These are phyloP conservation scores for Pleurotus eryngii DNA, from an alignment of 768 basidiomycete genomes.

Conservation along the genomic window DNA sequence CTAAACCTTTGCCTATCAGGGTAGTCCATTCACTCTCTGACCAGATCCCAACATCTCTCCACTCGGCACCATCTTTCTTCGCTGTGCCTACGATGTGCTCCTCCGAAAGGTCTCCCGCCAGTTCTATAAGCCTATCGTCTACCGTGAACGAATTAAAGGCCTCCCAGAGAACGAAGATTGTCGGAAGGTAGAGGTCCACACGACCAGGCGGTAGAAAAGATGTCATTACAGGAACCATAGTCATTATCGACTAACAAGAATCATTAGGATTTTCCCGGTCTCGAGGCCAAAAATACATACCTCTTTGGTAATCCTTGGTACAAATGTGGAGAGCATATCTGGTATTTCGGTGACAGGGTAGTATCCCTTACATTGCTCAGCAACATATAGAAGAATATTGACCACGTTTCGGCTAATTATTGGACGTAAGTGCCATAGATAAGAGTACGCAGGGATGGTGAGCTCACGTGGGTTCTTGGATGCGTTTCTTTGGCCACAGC, in stretches of 20 bases:
- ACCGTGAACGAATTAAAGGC: constrained; percentile 71
- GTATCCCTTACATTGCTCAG: constrained; percentile 70
- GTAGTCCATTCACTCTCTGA: constrained; percentile 79
- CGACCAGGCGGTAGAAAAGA: constrained; percentile 74
- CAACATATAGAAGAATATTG: constrained; percentile 71
- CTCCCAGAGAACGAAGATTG: constrained; percentile 75
- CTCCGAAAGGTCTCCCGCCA: constrained; percentile 67
- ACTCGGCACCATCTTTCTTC: constrained; percentile 51
- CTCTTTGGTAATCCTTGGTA: constrained; percentile 69
- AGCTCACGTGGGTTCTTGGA: constrained; percentile 55
- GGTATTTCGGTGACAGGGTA: constrained; percentile 63
- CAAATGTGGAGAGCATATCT: constrained; percentile 66
- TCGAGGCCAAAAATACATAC: constrained; percentile 35
- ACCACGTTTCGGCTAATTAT: constrained; percentile 52
- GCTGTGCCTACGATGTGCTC: constrained; percentile 67
- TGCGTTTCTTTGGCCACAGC: constrained; percentile 66
- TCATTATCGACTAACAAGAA: constrained; percentile 51
- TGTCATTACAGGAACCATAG: constrained; percentile 71
- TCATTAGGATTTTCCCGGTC: neutral
- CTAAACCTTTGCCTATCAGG: constrained; percentile 78
- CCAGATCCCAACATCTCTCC: constrained; percentile 91
- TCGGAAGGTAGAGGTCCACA: constrained; percentile 64
- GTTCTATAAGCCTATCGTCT: constrained; percentile 72
- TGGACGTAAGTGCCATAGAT: constrained; percentile 5
- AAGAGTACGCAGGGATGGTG: neutral